A percentile compares a stretch with the other conserved stretches of the same genome.
phyloP scores from a whole-genome alignment of 2,329 filamentous ascomycete genomes.

The Fusarium tricinctum region DNA sequence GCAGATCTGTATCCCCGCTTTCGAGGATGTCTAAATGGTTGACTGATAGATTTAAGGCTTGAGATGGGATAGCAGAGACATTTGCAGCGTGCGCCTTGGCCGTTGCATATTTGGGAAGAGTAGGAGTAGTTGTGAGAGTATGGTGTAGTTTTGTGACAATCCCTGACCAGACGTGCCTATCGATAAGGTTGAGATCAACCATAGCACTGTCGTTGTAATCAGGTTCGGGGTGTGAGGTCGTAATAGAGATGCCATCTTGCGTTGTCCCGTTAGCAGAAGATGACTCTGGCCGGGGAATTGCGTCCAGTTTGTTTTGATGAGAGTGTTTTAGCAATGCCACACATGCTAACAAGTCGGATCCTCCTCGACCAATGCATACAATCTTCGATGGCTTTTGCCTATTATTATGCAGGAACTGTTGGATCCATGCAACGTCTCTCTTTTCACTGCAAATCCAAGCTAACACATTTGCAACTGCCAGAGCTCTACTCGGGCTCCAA shows the following conservation, averaged over 20 bases:
- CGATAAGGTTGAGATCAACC: constrained; percentile 12
- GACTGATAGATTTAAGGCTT: not conserved
- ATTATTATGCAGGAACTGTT: constrained; percentile 5
- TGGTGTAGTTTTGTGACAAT: constrained; percentile 12
- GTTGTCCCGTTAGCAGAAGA: not conserved
- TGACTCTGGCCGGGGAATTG: not conserved
- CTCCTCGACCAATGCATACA: constrained; percentile 9
- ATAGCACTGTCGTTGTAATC: not conserved
- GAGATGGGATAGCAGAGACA: constrained; percentile 1
- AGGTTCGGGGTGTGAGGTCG: not conserved
- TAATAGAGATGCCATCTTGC: not conserved
- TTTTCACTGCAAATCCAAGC: constrained; percentile 26
- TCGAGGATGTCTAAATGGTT: constrained; percentile 2
- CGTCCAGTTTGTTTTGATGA: constrained; percentile 3
- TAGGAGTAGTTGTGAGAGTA: constrained; percentile 10
- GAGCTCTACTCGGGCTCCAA: constrained; percentile 12
- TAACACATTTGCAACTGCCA: constrained; percentile 7
- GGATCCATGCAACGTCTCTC: not conserved
- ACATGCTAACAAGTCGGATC: constrained; percentile 9
- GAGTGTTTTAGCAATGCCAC: not conserved
- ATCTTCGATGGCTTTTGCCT: not conserved
- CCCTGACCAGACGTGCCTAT: constrained; percentile 5
- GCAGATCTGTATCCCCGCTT: not conserved
- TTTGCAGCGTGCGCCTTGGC: constrained; percentile 21
- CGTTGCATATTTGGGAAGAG: constrained; percentile 23